These are phyloP conservation scores for Wickerhamomyces ciferrii DNA, from an alignment of 805 yeast species.

Conservation along the genomic window DNA sequence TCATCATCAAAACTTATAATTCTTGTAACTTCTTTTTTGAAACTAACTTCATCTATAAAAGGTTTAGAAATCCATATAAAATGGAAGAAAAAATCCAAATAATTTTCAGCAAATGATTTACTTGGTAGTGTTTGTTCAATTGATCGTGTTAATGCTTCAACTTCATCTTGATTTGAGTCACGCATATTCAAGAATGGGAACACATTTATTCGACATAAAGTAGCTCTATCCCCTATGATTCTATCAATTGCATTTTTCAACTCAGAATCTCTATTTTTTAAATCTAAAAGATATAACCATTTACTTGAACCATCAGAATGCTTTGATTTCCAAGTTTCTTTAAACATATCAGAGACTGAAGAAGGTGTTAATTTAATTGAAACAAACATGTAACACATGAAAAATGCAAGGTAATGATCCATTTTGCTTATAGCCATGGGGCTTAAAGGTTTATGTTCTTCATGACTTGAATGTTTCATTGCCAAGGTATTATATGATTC, in stretches of 20 bases:
- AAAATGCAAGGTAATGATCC: slow-evolving; percentile 15
- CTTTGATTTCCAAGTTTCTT: slow-evolving; percentile 8
- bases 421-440: slow-evolving; percentile 9
- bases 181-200: slow-evolving; percentile 8
- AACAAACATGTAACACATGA: slow-evolving; percentile 9
- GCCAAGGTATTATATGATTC: slow-evolving; percentile 9
- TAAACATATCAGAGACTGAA: slow-evolving; percentile 1
- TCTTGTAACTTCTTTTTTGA: slow-evolving; percentile 19
- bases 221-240: slow-evolving; percentile 6
- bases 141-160: slow-evolving; percentile 25
- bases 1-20: slow-evolving; percentile 31
- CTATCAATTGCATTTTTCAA: slow-evolving; percentile 4
- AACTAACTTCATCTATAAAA: slow-evolving; percentile 33
- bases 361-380: slow-evolving; percentile 5
- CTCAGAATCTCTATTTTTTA: slow-evolving; percentile 5
- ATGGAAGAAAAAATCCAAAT: slow-evolving; percentile 34
- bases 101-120: slow-evolving; percentile 30
- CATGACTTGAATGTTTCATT: slow-evolving; percentile 14
- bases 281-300: slow-evolving; percentile 14
- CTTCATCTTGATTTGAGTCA: slow-evolving; percentile 12
- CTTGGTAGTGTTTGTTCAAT: slow-evolving; percentile 31
- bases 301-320: slow-evolving; percentile 14
- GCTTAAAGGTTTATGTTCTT: slow-evolving; percentile 17
- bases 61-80: slow-evolving; percentile 42
- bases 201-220: not conserved